Evolutionary conservation across 2,329 filamentous ascomycete species (phyloP), one percentile per base, ranked within the genome.

Genomic region (Aspergillus udagawae): DNA sequence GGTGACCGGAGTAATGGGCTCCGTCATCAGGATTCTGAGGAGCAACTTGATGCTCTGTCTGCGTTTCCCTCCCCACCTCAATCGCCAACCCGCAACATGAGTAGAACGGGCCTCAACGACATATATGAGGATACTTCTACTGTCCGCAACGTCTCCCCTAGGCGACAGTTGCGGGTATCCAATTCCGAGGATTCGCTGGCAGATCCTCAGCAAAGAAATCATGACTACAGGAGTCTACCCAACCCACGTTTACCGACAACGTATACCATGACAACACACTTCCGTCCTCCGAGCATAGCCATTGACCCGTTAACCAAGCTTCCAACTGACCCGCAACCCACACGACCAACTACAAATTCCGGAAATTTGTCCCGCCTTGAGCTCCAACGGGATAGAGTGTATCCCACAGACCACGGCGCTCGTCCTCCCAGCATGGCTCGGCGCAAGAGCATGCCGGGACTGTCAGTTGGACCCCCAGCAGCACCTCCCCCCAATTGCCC

Each of bases 401-500:
- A 60, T 17, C 45, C 32, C 9, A n/a, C 44, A 9, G 53, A 62
- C 20, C 47, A 29, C 10, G 41, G 50, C 29, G 48, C 50, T 35
- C 55, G 58, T 27, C 53, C 57, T 29, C 47, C 54, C 6, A 64
- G 54, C 32, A 62, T 70, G 57, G 55, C 62, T 8, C 68, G 67
- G 23, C 71, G 70, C 12, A 73, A 73, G 54, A 72, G 70, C 51
- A 67, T 73, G 64, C 67, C 67, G 1, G 71, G 71, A 1, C 57
- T 73, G 17, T 54, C 60, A 9, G 59, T 67, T 29, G 71, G 70
- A 0, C 71, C 70, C 27, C 70, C 71, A 1, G 53, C 60, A 10
- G 66, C 65, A 8, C 71, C 71, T 42, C 71, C 71, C 35, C 71
- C 71, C 3, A 71, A 68, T 44, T 72, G 67, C 42, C 71, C 71